A percentile compares a stretch with the other conserved stretches of the same genome.
Evolutionary conservation across 2,329 filamentous ascomycete species (phyloP).

Genomic region (Clarireedia paspali): DNA sequence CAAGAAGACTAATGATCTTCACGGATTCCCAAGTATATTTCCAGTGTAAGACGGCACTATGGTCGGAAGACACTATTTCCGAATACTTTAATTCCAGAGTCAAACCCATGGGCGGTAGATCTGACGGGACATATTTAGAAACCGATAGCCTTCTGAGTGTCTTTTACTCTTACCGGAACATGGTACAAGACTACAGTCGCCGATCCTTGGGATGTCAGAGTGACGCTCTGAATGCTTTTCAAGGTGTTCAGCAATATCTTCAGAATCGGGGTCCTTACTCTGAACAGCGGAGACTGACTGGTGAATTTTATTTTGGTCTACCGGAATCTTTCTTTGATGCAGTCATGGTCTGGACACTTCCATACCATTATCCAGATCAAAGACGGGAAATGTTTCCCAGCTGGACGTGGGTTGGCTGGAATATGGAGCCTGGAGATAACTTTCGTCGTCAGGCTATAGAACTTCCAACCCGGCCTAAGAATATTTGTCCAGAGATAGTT

Average conservation of each 20-base stretch:
- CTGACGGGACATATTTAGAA: neutral
- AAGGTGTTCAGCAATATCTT: neutral
- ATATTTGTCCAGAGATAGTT: neutral
- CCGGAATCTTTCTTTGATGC: neutral
- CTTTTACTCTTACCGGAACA: neutral
- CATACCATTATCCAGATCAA: neutral
- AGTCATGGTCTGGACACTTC: neutral
- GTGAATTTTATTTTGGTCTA: neutral
- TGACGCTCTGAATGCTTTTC: conserved; percentile 1
- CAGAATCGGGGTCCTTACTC: neutral
- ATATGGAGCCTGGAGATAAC: neutral
- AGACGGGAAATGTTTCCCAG: conserved; percentile 6
- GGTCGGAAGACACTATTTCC: conserved; percentile 4
- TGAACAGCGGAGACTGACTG: neutral
- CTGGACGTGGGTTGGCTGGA: conserved; percentile 6
- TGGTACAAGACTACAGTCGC: neutral
- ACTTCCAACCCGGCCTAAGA: neutral
- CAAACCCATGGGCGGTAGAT: neutral
- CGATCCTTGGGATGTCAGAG: neutral
- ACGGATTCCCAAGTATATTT: conserved; percentile 6
- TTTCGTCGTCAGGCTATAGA: neutral
- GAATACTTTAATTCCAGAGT: neutral
- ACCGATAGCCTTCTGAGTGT: neutral
- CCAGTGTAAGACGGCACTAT: conserved; percentile 1
- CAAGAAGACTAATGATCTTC: conserved; percentile 8